phyloP scores from a whole-genome alignment of 2,329 filamentous ascomycete species.

The Mycosphaerelloides madeirae region DNA sequence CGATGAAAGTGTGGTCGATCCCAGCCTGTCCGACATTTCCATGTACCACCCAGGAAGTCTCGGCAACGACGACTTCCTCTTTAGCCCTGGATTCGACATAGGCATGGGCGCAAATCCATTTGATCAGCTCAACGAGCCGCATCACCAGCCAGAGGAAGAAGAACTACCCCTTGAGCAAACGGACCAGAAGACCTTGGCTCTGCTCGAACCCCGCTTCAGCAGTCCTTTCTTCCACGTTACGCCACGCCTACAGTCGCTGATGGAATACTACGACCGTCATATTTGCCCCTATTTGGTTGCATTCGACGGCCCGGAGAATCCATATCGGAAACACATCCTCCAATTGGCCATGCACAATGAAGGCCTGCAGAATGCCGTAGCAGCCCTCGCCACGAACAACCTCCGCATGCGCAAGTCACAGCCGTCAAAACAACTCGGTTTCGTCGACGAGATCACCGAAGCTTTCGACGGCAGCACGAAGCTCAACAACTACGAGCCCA shows the following conservation, averaged over 20 bases:
- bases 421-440: conserved; percentile 38
- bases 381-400: conserved; percentile 83
- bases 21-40: not conserved
- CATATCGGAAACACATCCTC: conserved; percentile 78
- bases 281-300: conserved; percentile 90
- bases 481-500: conserved; percentile 51
- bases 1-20: not conserved
- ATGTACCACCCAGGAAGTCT: conserved; percentile 8
- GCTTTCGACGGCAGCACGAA: conserved; percentile 23
- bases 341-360: conserved; percentile 71
- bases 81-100: conserved; percentile 30
- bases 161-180: conserved; percentile 7
- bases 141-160: conserved; percentile 21
- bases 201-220: conserved; percentile 31
- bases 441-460: conserved; percentile 29
- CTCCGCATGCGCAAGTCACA: conserved; percentile 74
- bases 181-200: conserved; percentile 17
- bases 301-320: conserved; percentile 80
- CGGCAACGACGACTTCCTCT: conserved; percentile 28
- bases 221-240: conserved; percentile 55
- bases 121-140: conserved; percentile 14
- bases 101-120: conserved; percentile 19
- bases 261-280: conserved; percentile 89
- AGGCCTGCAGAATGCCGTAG: conserved; percentile 87
- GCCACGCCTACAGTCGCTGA: conserved; percentile 77